Evolutionary conservation across 2,329 filamentous ascomycete species (phyloP).

Genomic region (Stagonosporopsis vannaccii): DNA sequence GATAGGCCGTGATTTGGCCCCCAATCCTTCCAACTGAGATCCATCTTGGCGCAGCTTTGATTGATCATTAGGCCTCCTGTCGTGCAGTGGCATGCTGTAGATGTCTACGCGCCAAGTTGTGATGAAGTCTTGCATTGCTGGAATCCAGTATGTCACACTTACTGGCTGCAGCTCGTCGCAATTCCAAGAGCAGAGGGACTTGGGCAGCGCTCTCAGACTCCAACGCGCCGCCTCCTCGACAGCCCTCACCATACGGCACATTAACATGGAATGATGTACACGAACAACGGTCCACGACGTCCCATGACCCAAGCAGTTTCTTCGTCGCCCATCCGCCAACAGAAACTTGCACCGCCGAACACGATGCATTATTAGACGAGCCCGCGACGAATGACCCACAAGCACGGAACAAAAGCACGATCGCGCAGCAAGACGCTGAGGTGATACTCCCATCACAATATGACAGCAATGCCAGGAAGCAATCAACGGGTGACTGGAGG

Average conservation of each 20-base stretch:
- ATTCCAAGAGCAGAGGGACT: background rate
- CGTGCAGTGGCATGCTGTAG: background rate
- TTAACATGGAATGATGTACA: background rate
- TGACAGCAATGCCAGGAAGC: background rate
- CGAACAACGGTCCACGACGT: background rate
- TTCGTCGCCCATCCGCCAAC: background rate
- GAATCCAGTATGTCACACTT: background rate
- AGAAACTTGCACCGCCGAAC: background rate
- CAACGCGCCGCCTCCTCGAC: background rate
- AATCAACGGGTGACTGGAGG: background rate
- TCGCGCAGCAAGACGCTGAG: background rate
- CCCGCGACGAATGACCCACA: background rate
- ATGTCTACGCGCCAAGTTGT: background rate
- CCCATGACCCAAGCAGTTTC: background rate
- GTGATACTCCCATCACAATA: background rate
- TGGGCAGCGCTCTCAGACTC: background rate
- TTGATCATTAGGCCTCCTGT: background rate
- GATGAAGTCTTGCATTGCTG: background rate
- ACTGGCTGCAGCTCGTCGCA: background rate
- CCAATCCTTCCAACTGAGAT: background rate
- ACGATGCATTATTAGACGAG: background rate
- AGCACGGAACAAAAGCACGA: background rate
- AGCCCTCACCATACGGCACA: background rate
- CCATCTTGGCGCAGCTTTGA: background rate
- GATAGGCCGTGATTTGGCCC: background rate